These are phyloP conservation scores for Dysphania ambrosioides DNA, from an alignment of 148 eudicot genomes.

Conservation along the genomic window DNA sequence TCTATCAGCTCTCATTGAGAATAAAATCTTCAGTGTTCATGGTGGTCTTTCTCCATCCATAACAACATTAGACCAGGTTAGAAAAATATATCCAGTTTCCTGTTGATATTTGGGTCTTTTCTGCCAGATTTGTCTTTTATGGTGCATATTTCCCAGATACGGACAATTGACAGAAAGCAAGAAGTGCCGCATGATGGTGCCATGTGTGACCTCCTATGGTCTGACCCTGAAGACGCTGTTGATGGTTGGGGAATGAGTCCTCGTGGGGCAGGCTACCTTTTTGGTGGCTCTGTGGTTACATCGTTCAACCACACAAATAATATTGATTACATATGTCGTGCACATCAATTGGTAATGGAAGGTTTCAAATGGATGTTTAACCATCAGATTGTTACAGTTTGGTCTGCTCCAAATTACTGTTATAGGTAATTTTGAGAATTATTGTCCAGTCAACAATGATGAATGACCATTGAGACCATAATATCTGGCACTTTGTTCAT, in stretches of 20 bases:
- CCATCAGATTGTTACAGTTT: slow-evolving; percentile 86
- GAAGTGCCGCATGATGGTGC: slow-evolving; percentile 96
- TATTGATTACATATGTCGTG: slow-evolving; percentile 86
- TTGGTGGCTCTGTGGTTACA: slow-evolving; percentile 69
- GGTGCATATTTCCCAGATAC: slow-evolving; percentile 49
- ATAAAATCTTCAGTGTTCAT: slow-evolving; percentile 84
- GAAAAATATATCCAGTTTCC: slow-evolving; percentile 6
- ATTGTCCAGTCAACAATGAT: neutral
- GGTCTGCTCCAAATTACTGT: slow-evolving; percentile 99
- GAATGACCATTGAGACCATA: neutral
- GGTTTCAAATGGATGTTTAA: slow-evolving; percentile 95
- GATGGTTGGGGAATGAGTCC: slow-evolving; percentile 96
- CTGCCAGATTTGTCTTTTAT: neutral
- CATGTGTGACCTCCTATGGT: slow-evolving; percentile 98
- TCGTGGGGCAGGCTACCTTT: slow-evolving; percentile 90
- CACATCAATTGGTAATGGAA: slow-evolving; percentile 95
- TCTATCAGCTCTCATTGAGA: slow-evolving; percentile 90
- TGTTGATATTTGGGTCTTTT: neutral
- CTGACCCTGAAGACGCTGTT: slow-evolving; percentile 88
- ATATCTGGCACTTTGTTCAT: neutral
- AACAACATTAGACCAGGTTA: slow-evolving; percentile 80
- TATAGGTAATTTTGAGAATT: slow-evolving; percentile 46
- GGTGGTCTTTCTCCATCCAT: slow-evolving; percentile 93
- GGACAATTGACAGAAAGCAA: slow-evolving; percentile 87
- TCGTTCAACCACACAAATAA: slow-evolving; percentile 72